phyloP scores from a whole-genome alignment of 495 filamentous ascomycete species.

The Aspergillus ellipticus region DNA sequence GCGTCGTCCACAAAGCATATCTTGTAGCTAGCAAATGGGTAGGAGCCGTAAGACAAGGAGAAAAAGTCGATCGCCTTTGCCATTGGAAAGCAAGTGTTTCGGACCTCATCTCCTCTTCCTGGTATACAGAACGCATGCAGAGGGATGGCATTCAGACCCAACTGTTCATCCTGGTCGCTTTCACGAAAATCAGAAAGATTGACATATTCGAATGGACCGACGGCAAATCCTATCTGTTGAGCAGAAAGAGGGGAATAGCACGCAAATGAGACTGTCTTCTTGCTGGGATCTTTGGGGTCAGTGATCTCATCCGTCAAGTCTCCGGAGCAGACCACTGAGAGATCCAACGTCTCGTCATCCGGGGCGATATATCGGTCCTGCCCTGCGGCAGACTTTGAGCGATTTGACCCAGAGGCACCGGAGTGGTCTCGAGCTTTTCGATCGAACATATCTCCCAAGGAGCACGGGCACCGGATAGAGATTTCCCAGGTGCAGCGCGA shows the following conservation, averaged over 20 bases:
- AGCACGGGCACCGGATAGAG: slow-evolving; percentile 77
- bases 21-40: slow-evolving; percentile 84
- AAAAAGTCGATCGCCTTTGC: slow-evolving; percentile 82
- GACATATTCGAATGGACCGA: slow-evolving; percentile 91
- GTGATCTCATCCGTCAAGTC: slow-evolving; percentile 78
- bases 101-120: slow-evolving; percentile 69
- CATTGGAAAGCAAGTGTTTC: slow-evolving; percentile 76
- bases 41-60: slow-evolving; percentile 76
- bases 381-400: slow-evolving; percentile 15
- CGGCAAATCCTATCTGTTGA: slow-evolving; percentile 84
- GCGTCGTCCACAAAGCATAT: slow-evolving; percentile 92
- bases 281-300: slow-evolving; percentile 67
- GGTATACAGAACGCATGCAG: slow-evolving; percentile 90
- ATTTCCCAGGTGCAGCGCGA: slow-evolving; percentile 84
- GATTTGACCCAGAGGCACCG: slow-evolving; percentile 12
- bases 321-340: slow-evolving; percentile 86
- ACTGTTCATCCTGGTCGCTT: slow-evolving; percentile 83
- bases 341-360: slow-evolving; percentile 80
- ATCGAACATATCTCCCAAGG: slow-evolving; percentile 76
- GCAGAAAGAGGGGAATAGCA: slow-evolving; percentile 67
- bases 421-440: slow-evolving; percentile 30
- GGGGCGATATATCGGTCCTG: slow-evolving; percentile 44
- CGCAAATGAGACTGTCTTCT: slow-evolving; percentile 80
- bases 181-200: slow-evolving; percentile 86
- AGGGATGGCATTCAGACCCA: slow-evolving; percentile 77